Percentiles rank a stretch among this genome's conserved stretches.
Conservation (phyloP, 768 basidiomycete genomes). For the Trichaptum fuscoviolaceum region DNA sequence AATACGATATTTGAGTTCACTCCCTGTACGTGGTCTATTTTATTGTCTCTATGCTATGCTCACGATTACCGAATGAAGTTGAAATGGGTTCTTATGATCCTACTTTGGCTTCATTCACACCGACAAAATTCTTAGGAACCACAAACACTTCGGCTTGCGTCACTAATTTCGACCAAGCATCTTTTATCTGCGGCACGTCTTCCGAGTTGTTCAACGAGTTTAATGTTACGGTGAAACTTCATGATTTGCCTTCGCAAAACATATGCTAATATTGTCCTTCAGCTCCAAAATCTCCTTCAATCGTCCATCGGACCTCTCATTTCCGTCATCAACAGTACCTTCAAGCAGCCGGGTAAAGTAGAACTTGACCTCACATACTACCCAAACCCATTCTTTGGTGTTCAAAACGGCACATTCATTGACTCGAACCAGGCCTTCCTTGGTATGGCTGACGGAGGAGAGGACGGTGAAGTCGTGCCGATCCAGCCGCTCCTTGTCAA, state of each 20-base stretch:
- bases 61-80: conserved; percentile 17
- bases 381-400: conserved; percentile 35
- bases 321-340: conserved; percentile 15
- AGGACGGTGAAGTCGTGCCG: conserved; percentile 40
- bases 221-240: conserved; percentile 15
- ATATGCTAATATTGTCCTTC: not conserved
- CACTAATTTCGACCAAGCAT: conserved; percentile 30
- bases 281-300: conserved; percentile 13
- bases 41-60: not conserved
- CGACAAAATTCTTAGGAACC: conserved; percentile 40
- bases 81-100: conserved; percentile 40
- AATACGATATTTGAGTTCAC: conserved; percentile 33
- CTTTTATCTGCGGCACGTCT: conserved; percentile 36
- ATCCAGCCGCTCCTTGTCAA: conserved; percentile 45
- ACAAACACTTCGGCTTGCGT: conserved; percentile 26
- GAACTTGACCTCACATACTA: conserved; percentile 25
- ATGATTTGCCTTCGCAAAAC: not conserved
- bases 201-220: conserved; percentile 28
- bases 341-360: conserved; percentile 19
- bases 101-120: conserved; percentile 39
- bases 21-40: conserved; percentile 16
- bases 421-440: conserved; percentile 27
- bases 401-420: conserved; percentile 30
- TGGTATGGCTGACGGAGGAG: conserved; percentile 35
- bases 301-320: conserved; percentile 13